Conservation (phyloP, 768 basidiomycete species). For the Lactarius vividus region DNA sequence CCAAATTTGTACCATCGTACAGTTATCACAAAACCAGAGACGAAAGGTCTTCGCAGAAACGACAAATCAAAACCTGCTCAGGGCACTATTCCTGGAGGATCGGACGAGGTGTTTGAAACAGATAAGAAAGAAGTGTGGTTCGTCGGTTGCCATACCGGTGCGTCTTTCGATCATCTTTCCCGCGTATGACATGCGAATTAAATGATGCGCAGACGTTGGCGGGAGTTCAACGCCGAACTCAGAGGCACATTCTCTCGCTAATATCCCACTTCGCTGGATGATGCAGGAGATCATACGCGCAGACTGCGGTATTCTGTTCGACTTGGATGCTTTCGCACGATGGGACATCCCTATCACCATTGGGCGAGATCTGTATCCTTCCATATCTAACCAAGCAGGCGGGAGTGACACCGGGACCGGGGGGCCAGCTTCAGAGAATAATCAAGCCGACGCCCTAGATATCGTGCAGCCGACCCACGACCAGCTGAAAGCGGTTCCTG, state of each 20-base stretch:
- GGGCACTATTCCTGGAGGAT: neutral
- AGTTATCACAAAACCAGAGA: constrained; percentile 29
- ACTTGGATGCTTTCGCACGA: constrained; percentile 13
- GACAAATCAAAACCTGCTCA: neutral
- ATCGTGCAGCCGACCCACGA: constrained; percentile 57
- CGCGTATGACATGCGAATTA: neutral
- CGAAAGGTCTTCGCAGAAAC: neutral
- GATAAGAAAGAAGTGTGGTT: constrained; percentile 28
- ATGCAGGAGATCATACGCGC: constrained; percentile 16
- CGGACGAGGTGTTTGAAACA: constrained; percentile 10
- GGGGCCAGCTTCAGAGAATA: neutral
- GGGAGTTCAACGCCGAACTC: constrained; percentile 17
- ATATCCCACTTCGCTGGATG: constrained; percentile 28
- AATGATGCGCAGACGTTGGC: constrained; percentile 20
- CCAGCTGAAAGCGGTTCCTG: constrained; percentile 39
- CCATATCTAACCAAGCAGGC: neutral
- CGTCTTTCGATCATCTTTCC: neutral
- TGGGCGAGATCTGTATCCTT: neutral
- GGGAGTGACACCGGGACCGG: neutral
- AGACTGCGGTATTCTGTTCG: constrained; percentile 17
- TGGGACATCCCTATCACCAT: constrained; percentile 17
- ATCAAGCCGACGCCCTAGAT: constrained; percentile 27
- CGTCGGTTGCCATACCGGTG: constrained; percentile 26
- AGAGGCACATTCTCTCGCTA: constrained; percentile 12
- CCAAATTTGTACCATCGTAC: constrained; percentile 61